These are phyloP conservation scores for Samsoniella hepiali DNA, from an alignment of 2,329 filamentous ascomycete genomes.

Conservation along the genomic window DNA sequence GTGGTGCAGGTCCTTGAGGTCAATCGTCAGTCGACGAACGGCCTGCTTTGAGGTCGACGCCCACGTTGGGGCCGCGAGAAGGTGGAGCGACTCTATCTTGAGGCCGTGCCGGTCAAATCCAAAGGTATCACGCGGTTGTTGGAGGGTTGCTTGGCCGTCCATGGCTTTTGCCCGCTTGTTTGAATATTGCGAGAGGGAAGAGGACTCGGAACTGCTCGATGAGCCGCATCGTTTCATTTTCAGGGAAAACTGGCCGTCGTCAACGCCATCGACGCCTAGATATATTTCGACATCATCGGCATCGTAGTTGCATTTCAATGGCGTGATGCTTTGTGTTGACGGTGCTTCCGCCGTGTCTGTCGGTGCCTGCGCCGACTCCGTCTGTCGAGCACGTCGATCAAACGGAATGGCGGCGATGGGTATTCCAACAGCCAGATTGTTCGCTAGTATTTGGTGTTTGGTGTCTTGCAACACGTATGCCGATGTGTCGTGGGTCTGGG, in stretches of 20 bases:
- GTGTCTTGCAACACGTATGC: conserved; percentile 31
- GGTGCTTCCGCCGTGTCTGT: not conserved
- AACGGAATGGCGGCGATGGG: conserved; percentile 29
- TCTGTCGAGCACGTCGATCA: not conserved
- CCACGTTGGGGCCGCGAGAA: conserved; percentile 53
- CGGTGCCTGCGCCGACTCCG: no score
- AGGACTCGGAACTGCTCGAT: not conserved
- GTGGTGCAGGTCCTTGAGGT: conserved; percentile 62
- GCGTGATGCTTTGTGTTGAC: not conserved
- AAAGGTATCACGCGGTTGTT: not conserved
- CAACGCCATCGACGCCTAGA: not conserved
- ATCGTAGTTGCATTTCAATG: not conserved
- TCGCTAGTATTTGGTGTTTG: not conserved
- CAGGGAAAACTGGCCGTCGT: not conserved
- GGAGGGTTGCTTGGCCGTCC: not conserved
- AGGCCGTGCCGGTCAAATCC: not conserved
- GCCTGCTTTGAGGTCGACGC: conserved; percentile 60
- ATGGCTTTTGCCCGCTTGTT: not conserved
- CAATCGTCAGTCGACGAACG: conserved; percentile 51
- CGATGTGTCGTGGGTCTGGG: not conserved
- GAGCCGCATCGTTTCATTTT: not conserved
- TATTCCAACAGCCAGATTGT: conserved; percentile 19
- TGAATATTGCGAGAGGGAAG: not conserved
- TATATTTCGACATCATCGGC: not conserved
- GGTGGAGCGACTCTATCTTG: not conserved